Evolutionary conservation across 768 basidiomycete species (phyloP), one percentile per base, ranked within the genome.

Genomic region (Rhodotorula taiwanensis): DNA sequence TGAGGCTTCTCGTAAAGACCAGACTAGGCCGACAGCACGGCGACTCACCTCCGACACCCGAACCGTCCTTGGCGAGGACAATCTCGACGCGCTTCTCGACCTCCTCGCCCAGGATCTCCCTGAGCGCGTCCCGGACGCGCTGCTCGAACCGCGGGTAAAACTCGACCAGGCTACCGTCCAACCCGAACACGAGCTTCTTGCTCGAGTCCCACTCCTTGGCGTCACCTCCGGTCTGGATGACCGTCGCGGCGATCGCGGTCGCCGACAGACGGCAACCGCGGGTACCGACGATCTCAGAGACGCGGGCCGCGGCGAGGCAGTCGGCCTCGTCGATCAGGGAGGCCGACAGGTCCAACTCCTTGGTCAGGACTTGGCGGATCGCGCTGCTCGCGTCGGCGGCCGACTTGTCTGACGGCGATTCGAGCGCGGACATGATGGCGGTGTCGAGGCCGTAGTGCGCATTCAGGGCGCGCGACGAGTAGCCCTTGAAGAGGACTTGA

Each of bases 31-130:
- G 15, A 54, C 23, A 15, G 20, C n/a, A 14, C 21, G 31, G 18
- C 2, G 27, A 76, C 87, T 78, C 76, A 95, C 93, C 94, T 73
- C 95, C 95, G 45, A 92, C 91, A 42, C 94, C 95, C 72, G 89
- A 93, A 18, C 95, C 95, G 71, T 99, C 95, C 76, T 95, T 98
- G 7, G 95, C 95, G 74, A 98, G 75, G 42, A 90, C 94, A 71
- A 98, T 88, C 52, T 86, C 81, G 1, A 95, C 84, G 34, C 83
- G 79, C 72, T 83, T 79, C 78, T 93, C 90, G 11, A 88, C 84
- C 36, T 88, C 84, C 44, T 82, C 79, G 4, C 94, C 94, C 5
- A 98, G 83, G 27, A 98, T 73, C 5, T 77, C 74, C n/a, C 82
- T 79, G 54, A 99, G 75, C 0, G 92, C 85, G 48, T 84, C 83